Conservation (phyloP, 2,329 filamentous ascomycete species). For the Albophoma yamanashiensis region DNA sequence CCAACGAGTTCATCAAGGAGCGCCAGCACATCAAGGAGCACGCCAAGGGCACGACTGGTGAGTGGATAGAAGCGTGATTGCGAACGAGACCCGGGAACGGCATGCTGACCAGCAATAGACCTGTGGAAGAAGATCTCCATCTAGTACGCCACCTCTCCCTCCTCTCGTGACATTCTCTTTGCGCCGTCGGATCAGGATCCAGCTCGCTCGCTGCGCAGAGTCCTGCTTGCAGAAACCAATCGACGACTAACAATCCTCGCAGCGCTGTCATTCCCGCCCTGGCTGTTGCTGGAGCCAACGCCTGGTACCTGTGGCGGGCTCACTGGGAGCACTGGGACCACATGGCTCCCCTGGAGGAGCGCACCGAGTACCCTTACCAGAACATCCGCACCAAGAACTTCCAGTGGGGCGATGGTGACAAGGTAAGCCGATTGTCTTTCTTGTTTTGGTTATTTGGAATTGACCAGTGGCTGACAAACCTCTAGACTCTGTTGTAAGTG, state of each 20-base stretch:
- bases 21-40: conserved; percentile 84
- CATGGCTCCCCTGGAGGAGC: conserved; percentile 79
- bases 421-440: conserved; percentile 43
- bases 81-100: neutral
- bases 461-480: conserved; percentile 13
- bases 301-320: conserved; percentile 83
- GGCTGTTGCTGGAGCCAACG: conserved; percentile 64
- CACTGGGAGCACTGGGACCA: conserved; percentile 96
- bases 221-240: neutral
- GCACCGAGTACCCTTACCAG: conserved; percentile 89
- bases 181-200: neutral
- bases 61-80: conserved; percentile 17
- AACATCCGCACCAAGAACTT: conserved; percentile 97
- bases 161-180: neutral
- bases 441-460: neutral
- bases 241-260: conserved; percentile 7
- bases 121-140: conserved; percentile 94
- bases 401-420: conserved; percentile 91
- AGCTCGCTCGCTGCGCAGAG: neutral
- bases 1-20: conserved; percentile 90
- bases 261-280: conserved; percentile 70
- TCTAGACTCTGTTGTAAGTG: conserved; percentile 43
- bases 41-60: conserved; percentile 74
- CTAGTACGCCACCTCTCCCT: conserved; percentile 56
- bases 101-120: conserved; percentile 43